phyloP scores from a whole-genome alignment of 305 asterid species.

The Fraxinus latifolia region DNA sequence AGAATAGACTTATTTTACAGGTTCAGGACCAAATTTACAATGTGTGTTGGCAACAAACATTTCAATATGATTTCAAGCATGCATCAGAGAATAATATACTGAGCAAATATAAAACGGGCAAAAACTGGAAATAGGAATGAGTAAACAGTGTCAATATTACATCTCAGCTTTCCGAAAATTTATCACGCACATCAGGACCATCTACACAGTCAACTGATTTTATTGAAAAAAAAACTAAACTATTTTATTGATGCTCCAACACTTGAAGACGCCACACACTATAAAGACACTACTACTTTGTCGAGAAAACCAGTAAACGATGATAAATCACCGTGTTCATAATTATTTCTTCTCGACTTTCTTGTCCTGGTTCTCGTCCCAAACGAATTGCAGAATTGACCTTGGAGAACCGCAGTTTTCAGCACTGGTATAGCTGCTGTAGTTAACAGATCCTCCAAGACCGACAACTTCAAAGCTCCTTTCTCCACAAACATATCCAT shows the following conservation, averaged over 20 bases:
- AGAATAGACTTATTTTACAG: background rate
- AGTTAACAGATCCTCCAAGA: slow-evolving; percentile 49
- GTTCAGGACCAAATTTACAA: background rate
- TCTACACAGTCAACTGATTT: background rate
- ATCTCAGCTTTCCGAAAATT: background rate
- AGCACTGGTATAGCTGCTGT: slow-evolving; percentile 43
- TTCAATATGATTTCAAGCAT: background rate
- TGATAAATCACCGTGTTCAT: background rate
- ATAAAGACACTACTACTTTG: background rate
- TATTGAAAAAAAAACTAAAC: background rate
- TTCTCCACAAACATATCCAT: slow-evolving; percentile 50
- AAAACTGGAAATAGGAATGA: background rate
- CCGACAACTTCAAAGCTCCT: slow-evolving; percentile 48
- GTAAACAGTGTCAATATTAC: background rate
- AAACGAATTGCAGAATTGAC: slow-evolving; percentile 59
- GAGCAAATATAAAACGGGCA: background rate
- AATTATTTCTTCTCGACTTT: slow-evolving; percentile 44
- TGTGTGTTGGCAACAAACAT: background rate
- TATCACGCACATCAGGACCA: background rate
- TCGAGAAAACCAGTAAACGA: background rate
- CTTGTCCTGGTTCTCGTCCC: slow-evolving; percentile 77
- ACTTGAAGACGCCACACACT: background rate
- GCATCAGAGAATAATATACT: background rate
- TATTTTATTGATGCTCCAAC: background rate
- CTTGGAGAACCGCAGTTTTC: slow-evolving; percentile 64